These are phyloP conservation scores for Penicillium brasilianum DNA, from an alignment of 2,329 filamentous ascomycete genomes.

Conservation along the genomic window DNA sequence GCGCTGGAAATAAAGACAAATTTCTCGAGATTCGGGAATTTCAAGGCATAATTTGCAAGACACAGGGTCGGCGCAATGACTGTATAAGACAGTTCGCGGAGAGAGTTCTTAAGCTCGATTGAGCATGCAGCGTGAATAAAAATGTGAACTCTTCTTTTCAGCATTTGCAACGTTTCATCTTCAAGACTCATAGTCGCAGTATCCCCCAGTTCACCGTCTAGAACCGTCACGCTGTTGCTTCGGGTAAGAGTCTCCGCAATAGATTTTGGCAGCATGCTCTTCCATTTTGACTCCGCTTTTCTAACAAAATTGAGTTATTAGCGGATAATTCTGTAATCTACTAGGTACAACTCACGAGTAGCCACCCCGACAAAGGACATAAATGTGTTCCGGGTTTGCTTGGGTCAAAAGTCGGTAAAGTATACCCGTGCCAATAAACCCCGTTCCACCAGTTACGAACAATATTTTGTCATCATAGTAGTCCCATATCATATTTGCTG, in stretches of 20 bases:
- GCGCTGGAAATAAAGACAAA: constrained; percentile 29
- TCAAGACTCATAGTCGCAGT: constrained; percentile 30
- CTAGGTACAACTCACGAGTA: constrained; percentile 10
- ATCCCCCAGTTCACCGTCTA: constrained; percentile 31
- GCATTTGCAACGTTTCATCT: constrained; percentile 26
- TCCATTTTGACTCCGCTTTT: constrained; percentile 31
- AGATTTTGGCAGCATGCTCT: constrained; percentile 20
- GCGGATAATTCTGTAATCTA: no score
- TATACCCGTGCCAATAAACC: constrained; percentile 31
- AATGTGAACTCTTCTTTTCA: constrained; percentile 29
- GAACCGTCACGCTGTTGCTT: constrained; percentile 24
- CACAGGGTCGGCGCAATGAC: constrained; percentile 28
- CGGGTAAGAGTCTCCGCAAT: constrained; percentile 19
- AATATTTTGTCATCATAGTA: constrained; percentile 31
- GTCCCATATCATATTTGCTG: constrained; percentile 30
- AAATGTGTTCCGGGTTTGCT: constrained; percentile 24
- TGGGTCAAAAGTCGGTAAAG: constrained; percentile 29
- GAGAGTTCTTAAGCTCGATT: constrained; percentile 24
- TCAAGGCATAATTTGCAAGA: constrained; percentile 27
- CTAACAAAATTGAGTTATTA: no score
- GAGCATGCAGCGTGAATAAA: constrained; percentile 28
- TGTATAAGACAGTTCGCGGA: constrained; percentile 27
- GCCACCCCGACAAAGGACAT: constrained; percentile 30
- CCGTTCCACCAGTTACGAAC: constrained; percentile 32
- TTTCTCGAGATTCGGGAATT: constrained; percentile 29